phyloP scores from a whole-genome alignment of 345 rosid species.

The Carallia brachiata region DNA sequence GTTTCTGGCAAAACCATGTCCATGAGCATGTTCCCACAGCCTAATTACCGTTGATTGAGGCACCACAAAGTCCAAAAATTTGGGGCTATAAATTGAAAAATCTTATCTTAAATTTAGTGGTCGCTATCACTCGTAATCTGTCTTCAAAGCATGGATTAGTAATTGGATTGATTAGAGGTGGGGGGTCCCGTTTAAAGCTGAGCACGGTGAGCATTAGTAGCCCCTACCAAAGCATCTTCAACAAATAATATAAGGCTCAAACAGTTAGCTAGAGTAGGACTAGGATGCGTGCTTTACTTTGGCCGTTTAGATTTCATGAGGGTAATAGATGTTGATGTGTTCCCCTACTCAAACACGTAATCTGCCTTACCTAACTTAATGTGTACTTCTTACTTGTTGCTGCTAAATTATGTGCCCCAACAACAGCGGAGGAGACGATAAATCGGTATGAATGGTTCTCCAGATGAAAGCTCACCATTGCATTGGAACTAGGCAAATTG shows the following conservation, averaged over 20 bases:
- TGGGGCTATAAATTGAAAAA: neutral
- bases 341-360: neutral
- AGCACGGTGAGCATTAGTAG: neutral
- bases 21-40: slow-evolving; percentile 12
- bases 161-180: neutral
- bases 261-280: too few relatives aligned
- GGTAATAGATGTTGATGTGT: too few relatives aligned
- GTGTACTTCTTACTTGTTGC: too few relatives aligned
- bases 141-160: neutral
- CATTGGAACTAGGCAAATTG: slow-evolving; percentile 17
- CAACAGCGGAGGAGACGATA: neutral
- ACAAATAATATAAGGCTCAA: too few relatives aligned
- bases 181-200: neutral
- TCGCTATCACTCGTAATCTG: neutral
- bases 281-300: too few relatives aligned
- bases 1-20: neutral
- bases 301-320: too few relatives aligned
- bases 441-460: too few relatives aligned
- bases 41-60: slow-evolving; percentile 9
- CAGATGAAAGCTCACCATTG: neutral
- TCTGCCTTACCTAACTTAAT: neutral
- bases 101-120: neutral
- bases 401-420: neutral
- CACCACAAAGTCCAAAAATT: neutral
- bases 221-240: neutral